Evolutionary conservation across 192 early-diverging fungal species (phyloP).

Genomic region (Paraglomus brasilianum): DNA sequence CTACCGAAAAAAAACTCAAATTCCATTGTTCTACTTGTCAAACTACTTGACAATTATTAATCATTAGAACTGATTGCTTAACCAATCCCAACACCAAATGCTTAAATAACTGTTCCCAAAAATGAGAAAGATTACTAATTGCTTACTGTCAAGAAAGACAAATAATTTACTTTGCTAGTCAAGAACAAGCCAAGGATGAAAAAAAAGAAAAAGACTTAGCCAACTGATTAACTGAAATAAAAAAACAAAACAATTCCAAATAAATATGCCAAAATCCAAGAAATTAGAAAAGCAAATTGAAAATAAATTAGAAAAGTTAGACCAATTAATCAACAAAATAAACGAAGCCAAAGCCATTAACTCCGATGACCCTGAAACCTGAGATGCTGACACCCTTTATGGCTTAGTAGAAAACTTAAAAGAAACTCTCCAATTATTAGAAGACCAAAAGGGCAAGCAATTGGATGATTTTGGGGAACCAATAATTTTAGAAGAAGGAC

Average conservation of each 20-base stretch:
- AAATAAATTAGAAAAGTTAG: neutral
- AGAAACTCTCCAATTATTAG: neutral
- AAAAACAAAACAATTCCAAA: too few relatives aligned
- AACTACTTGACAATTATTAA: neutral
- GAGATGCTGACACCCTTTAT: neutral
- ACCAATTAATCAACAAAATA: neutral
- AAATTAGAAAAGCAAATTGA: neutral
- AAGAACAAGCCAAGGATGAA: neutral
- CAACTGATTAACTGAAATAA: too few relatives aligned
- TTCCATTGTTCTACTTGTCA: slow-evolving; percentile 1
- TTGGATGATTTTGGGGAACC: slow-evolving; percentile 12
- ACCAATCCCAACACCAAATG: neutral
- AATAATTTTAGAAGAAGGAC: slow-evolving; percentile 6
- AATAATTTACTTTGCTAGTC: neutral
- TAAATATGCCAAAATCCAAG: too few relatives aligned
- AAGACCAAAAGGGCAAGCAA: slow-evolving; percentile 1
- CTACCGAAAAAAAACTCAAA: neutral
- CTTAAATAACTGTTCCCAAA: neutral
- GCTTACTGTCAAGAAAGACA: neutral
- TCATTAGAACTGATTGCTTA: too few relatives aligned
- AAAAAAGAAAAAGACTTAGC: too few relatives aligned
- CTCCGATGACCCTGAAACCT: neutral
- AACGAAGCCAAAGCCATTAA: neutral
- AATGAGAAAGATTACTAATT: neutral
- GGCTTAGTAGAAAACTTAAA: neutral